Evolutionary conservation across 257 asterid species (phyloP).

Genomic region (Lantana camara): DNA sequence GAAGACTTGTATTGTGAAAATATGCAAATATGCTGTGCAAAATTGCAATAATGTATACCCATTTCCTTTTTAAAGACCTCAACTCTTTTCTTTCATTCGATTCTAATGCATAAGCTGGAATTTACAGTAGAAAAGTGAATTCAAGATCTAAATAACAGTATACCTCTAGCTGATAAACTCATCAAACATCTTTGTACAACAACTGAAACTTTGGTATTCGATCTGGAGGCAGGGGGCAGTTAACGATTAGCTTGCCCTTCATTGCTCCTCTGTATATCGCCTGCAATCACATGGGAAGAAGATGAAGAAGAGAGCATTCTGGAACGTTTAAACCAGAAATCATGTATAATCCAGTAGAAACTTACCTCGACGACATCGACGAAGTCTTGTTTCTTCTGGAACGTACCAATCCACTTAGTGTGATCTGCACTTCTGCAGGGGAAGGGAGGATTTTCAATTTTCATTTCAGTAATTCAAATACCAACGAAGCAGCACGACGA

Average conservation of each 20-base stretch:
- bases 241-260: conserved; percentile 90
- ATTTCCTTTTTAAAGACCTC: too few relatives aligned
- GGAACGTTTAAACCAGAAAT: not conserved
- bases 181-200: conserved; percentile 83
- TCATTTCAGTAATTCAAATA: conserved; percentile 4
- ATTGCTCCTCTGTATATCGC: conserved; percentile 91
- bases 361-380: conserved; percentile 91
- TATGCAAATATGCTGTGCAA: too few relatives aligned
- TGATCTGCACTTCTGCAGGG: conserved; percentile 87
- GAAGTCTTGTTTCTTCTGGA: conserved; percentile 81
- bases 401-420: conserved; percentile 86
- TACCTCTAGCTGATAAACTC: too few relatives aligned
- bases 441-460: conserved; percentile 14
- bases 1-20: too few relatives aligned
- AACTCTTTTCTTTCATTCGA: too few relatives aligned
- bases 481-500: conserved; percentile 5
- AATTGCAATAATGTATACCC: too few relatives aligned
- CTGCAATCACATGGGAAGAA: conserved; percentile 45
- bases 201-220: conserved; percentile 79
- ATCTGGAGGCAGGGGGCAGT: conserved; percentile 89
- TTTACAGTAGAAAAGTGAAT: too few relatives aligned
- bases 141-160: too few relatives aligned
- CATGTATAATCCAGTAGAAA: conserved; percentile 2
- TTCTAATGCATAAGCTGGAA: too few relatives aligned
- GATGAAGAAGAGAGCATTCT: not conserved